A percentile compares a stretch with the other conserved stretches of the same genome.
Conservation (phyloP, 345 rosid genomes). For the Salix koriyanagi region DNA sequence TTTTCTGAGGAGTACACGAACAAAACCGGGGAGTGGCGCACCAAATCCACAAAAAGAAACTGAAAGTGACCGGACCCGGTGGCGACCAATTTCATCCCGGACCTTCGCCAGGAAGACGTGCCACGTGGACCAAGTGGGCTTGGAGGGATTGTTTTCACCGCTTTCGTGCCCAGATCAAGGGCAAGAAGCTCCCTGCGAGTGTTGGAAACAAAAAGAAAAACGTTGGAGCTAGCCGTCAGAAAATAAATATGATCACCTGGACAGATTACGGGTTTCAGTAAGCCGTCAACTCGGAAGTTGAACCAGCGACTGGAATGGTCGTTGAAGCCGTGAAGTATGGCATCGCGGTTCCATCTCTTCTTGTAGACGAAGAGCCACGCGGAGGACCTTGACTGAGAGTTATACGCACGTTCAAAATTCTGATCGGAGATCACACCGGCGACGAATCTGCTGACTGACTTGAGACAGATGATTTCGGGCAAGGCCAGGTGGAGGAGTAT, state of each 20-base stretch:
- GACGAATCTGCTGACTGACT: slow-evolving; percentile 47
- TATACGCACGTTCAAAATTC: slow-evolving; percentile 48
- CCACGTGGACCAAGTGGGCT: slow-evolving; percentile 82
- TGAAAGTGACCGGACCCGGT: slow-evolving; percentile 44
- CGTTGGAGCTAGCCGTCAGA: slow-evolving; percentile 49
- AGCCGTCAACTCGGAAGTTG: slow-evolving; percentile 44
- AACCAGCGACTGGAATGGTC: slow-evolving; percentile 51
- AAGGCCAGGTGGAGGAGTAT: slow-evolving; percentile 53
- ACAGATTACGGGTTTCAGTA: slow-evolving; percentile 32
- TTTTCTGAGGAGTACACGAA: slow-evolving; percentile 44
- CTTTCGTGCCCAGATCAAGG: slow-evolving; percentile 42
- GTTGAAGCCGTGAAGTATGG: slow-evolving; percentile 49
- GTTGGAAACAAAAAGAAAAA: slow-evolving; percentile 63
- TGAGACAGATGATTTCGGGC: slow-evolving; percentile 58
- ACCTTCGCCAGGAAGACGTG: slow-evolving; percentile 70
- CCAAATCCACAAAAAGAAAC: slow-evolving; percentile 62
- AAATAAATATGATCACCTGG: slow-evolving; percentile 56
- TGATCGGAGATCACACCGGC: slow-evolving; percentile 44
- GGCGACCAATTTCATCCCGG: slow-evolving; percentile 58
- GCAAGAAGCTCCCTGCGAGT: slow-evolving; percentile 47
- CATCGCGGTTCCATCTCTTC: slow-evolving; percentile 65
- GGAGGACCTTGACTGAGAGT: slow-evolving; percentile 41
- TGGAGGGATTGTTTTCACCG: slow-evolving; percentile 47
- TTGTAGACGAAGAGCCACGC: slow-evolving; percentile 69
- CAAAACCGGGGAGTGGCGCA: slow-evolving; percentile 44